Base-by-base conservation (phyloP, 75 land plant species). In the Azolla pinnata region DNA sequence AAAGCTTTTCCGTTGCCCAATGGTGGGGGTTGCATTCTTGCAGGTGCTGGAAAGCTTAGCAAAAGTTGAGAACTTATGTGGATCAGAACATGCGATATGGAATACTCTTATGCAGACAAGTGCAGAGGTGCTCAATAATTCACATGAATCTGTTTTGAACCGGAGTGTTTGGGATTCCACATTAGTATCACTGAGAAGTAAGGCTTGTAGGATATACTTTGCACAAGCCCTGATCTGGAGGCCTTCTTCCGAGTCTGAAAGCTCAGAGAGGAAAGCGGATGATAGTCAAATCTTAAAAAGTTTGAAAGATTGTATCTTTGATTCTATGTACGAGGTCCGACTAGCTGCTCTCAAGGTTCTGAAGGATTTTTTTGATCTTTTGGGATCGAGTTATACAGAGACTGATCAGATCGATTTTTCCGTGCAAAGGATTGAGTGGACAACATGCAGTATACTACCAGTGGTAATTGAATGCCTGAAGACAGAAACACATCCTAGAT, bases 241-340 rank as follows among this genome's bases (percentile, higher is more conserved):
- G 40, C 40, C 40, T 12, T 12, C 40, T 5, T 5, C 5, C 12
- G 40, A 5, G 5, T 35, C 40, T n/a, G n/a, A 35, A 35, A 12
- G 12, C 12, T 5, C 40, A 35, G 12, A 5, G 40, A 35, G 40
- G 40, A 35, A 35, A n/a, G n/a, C n/a, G n/a, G n/a, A n/a, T n/a
- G n/a, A n/a, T n/a, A 24, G 65, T 68, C 42, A 59, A 3, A n/a
- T 28, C 29, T 45, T 64, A 61, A 29, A 64, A 50, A 38, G 64
- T 18, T 59, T 30, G 49, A 60, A 60, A 21, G 68, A 38, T 17
- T 82, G 75, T 46, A 42, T 89, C 19, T 79, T 78, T 24, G 72
- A 86, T 71, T 14, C 66, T 24, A 70, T 76, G 52, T 86, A 95
- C 69, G 99, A 95, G 73, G 96, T 95, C 46, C 79, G 99, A 44